Percentiles rank a stretch among this genome's conserved stretches.
These are phyloP conservation scores for Penicillium robsamsonii DNA, from an alignment of 495 filamentous ascomycete genomes.

Conservation along the genomic window DNA sequence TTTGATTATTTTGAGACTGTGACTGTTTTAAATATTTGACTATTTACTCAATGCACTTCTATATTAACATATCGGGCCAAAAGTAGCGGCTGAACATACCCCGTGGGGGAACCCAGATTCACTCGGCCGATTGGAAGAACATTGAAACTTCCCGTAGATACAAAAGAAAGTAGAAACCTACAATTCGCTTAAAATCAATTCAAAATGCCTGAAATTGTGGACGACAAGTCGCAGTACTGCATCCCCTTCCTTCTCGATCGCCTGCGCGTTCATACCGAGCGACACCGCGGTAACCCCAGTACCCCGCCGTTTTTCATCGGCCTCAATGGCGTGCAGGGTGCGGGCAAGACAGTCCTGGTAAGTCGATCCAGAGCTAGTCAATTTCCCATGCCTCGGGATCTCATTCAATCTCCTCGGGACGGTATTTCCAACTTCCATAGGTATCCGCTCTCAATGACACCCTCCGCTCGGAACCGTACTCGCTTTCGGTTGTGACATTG, in stretches of 20 bases:
- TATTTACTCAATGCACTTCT: background rate
- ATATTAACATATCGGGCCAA: background rate
- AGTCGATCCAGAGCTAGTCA: slow-evolving; percentile 10
- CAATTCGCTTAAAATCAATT: slow-evolving; percentile 1
- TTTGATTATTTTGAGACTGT: background rate
- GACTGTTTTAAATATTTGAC: too few species aligned
- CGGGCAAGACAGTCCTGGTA: slow-evolving; percentile 87
- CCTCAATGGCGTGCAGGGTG: slow-evolving; percentile 72
- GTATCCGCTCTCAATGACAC: slow-evolving; percentile 63
- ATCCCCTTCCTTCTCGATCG: slow-evolving; percentile 78
- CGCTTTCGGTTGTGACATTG: slow-evolving; percentile 69
- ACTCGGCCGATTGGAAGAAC: slow-evolving; percentile 11
- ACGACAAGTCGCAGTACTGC: slow-evolving; percentile 86
- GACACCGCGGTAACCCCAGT: slow-evolving; percentile 31
- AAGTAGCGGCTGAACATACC: slow-evolving; percentile 7
- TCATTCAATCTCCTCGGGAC: slow-evolving; percentile 10
- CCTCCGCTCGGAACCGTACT: slow-evolving; percentile 64
- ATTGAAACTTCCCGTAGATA: slow-evolving; percentile 4
- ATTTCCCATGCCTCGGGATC: slow-evolving; percentile 6
- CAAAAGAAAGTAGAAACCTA: background rate
- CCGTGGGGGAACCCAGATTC: slow-evolving; percentile 8
- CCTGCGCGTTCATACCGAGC: slow-evolving; percentile 51
- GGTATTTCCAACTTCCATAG: slow-evolving; percentile 28
- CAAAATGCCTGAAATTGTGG: slow-evolving; percentile 57
- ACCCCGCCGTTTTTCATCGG: slow-evolving; percentile 60